Conservation (phyloP, 1,284 basidiomycete species). For the Trichosporon ovoides region DNA sequence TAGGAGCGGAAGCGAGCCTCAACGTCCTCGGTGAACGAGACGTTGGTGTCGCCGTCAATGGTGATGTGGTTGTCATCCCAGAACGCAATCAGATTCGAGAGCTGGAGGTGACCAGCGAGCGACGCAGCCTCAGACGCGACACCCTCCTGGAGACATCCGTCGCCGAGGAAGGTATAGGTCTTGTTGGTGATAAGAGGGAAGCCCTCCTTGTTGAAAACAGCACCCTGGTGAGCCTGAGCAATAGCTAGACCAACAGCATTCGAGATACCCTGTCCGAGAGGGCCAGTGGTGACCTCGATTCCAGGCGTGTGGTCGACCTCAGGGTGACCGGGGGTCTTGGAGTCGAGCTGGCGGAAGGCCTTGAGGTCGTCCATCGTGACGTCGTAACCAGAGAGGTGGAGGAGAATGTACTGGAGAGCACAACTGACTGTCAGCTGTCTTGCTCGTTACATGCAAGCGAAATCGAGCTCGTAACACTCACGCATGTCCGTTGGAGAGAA, state of each 20-base stretch:
- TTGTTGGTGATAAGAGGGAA: constrained; percentile 83
- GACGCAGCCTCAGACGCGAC: constrained; percentile 84
- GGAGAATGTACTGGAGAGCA: constrained; percentile 54
- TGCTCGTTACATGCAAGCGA: background rate
- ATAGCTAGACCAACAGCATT: constrained; percentile 92
- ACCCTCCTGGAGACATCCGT: constrained; percentile 96
- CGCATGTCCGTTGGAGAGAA: constrained; percentile 51
- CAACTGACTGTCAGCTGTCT: constrained; percentile 54
- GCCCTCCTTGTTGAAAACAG: constrained; percentile 80
- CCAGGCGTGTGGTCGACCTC: constrained; percentile 84
- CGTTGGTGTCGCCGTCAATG: constrained; percentile 87
- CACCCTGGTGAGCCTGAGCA: constrained; percentile 81
- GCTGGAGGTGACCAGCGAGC: constrained; percentile 82
- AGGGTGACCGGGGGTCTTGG: constrained; percentile 85
- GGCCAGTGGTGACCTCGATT: constrained; percentile 93
- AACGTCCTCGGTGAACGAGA: constrained; percentile 92
- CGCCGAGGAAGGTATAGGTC: constrained; percentile 89
- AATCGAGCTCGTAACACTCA: constrained; percentile 21
- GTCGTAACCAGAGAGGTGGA: constrained; percentile 50
- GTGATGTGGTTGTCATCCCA: constrained; percentile 93
- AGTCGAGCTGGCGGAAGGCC: constrained; percentile 64
- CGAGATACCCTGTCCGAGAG: constrained; percentile 85
- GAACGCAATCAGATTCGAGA: constrained; percentile 85
- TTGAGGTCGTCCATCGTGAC: constrained; percentile 54
- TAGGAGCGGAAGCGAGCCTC: constrained; percentile 81